phyloP scores from a whole-genome alignment of 1,284 basidiomycete species.

The Anthracocystis panici-leucophaei region DNA sequence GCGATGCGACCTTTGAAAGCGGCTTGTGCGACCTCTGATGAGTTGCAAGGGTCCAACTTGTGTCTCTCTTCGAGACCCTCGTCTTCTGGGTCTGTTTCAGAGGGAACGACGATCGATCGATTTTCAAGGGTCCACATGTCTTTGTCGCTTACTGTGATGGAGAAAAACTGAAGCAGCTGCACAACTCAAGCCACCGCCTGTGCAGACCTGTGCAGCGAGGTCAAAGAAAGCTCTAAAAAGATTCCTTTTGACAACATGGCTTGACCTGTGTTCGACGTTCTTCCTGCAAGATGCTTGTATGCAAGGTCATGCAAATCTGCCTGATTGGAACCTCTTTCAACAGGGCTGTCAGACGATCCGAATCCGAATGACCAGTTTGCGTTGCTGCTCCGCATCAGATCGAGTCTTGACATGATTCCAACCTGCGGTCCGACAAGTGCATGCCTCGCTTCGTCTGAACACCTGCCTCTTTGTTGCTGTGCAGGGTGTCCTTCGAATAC shows the following conservation, averaged over 20 bases:
- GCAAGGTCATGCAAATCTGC: too few relatives aligned
- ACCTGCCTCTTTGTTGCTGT: too few relatives aligned
- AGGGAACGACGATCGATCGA: constrained; percentile 2
- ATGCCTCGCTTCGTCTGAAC: too few relatives aligned
- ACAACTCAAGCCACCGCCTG: neutral
- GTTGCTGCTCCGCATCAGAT: neutral
- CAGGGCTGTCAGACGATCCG: neutral
- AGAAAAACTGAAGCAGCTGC: neutral
- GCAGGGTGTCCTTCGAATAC: neutral
- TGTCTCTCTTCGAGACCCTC: neutral
- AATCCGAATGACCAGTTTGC: neutral
- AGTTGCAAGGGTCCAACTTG: neutral
- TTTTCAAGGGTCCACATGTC: neutral
- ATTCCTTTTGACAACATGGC: neutral
- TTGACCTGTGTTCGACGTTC: neutral
- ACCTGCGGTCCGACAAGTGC: too few relatives aligned
- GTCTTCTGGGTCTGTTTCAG: neutral
- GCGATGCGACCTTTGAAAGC: neutral
- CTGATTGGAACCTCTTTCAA: neutral
- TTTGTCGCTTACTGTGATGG: too few relatives aligned
- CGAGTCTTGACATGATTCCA: neutral
- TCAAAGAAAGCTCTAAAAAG: constrained; percentile 4
- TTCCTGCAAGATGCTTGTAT: too few relatives aligned
- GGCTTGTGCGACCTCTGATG: too few relatives aligned
- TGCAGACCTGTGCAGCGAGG: neutral